These are phyloP conservation scores for Aspergillus sp. DNA, from an alignment of 2,329 filamentous ascomycete genomes.

Conservation along the genomic window DNA sequence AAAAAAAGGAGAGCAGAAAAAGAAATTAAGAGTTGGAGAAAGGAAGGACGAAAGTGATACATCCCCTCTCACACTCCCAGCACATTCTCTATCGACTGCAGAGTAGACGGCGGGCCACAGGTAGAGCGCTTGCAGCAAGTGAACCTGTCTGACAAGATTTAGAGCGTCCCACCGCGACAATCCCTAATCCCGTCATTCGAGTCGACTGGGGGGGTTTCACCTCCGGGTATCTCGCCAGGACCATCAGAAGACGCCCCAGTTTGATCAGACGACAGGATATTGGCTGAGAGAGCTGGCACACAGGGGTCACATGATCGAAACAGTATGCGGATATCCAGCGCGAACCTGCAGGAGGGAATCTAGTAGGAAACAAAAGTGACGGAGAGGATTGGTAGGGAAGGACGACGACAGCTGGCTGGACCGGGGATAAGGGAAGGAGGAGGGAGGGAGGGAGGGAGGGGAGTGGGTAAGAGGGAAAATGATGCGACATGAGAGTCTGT, in stretches of 20 bases:
- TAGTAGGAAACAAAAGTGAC: conserved; percentile 2
- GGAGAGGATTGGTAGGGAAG: conserved; percentile 26
- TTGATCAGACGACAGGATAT: conserved; percentile 25
- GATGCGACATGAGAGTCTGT: conserved; percentile 22
- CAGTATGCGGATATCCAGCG: conserved; percentile 36
- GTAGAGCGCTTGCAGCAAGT: conserved; percentile 26
- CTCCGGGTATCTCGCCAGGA: conserved; percentile 19
- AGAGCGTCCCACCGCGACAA: conserved; percentile 24
- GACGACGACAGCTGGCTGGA: conserved; percentile 14
- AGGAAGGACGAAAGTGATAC: conserved; percentile 24
- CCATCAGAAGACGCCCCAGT: conserved; percentile 22
- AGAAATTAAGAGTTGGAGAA: conserved; percentile 12
- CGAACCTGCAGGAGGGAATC: conserved; percentile 31
- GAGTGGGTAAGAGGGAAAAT: conserved; percentile 9
- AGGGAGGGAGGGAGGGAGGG: conserved; percentile 9
- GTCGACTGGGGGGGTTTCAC: conserved; percentile 28
- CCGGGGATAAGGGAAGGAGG: conserved; percentile 16
- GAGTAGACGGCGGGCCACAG: conserved; percentile 21
- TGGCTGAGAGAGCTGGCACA: conserved; percentile 27
- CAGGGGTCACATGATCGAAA: conserved; percentile 42
- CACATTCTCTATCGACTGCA: conserved; percentile 20
- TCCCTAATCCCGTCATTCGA: conserved; percentile 13
- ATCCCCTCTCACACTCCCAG: conserved; percentile 19
- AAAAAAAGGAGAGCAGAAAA: conserved; percentile 6
- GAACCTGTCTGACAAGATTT: conserved; percentile 37